Evolutionary conservation across 2,329 filamentous ascomycete species (phyloP), one percentile per base, ranked within the genome.

Genomic region (Dactylellina drechsleri): DNA sequence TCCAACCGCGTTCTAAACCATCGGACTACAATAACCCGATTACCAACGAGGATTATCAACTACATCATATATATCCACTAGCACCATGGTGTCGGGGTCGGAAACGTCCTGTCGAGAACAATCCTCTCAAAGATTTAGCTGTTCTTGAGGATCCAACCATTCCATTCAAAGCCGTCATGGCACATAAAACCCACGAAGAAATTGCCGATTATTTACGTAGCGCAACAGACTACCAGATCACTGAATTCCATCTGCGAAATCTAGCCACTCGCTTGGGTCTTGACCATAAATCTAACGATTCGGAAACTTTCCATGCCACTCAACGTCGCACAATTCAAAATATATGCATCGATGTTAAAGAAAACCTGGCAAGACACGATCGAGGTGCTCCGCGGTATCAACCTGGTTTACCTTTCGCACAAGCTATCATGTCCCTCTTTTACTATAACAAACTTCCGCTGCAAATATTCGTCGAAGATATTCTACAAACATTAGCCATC

Each of bases 401-500:
- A 0, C 43, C 64, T 1, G 71, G 64, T 2, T 50, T 60, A 12
- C 53, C 64, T 23, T 75, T 59, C 15, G 71, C 71, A 4, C 71
- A 68, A 47, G 71, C 71, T 7, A 60, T 75, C 16, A 45, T 68
- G 1, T 75, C 71, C 5, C 31, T 36, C 31, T 15, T 75, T 13
- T 68, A 67, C n/a, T 65, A 68, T 26, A 64, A 62, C 26, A 50
- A 60, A n/a, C 18, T 75, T 28, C 71, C 71, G 2, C 18, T 49
- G 1, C 54, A 65, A 40, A 50, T 13, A 0, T 53, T 75, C n/a
- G 36, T 41, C 5, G 18, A 52, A 13, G 64, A 67, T 5, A n/a
- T 68, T n/a, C 31, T 75, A 4, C 64, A 31, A 18, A 36, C 58
- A 15, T 57, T 75, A 8, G 23, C 18, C 18, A 15, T 40, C 16